Evolutionary conservation across 208 protist species (phyloP).

Genomic region (Herpetomonas tarakana): DNA sequence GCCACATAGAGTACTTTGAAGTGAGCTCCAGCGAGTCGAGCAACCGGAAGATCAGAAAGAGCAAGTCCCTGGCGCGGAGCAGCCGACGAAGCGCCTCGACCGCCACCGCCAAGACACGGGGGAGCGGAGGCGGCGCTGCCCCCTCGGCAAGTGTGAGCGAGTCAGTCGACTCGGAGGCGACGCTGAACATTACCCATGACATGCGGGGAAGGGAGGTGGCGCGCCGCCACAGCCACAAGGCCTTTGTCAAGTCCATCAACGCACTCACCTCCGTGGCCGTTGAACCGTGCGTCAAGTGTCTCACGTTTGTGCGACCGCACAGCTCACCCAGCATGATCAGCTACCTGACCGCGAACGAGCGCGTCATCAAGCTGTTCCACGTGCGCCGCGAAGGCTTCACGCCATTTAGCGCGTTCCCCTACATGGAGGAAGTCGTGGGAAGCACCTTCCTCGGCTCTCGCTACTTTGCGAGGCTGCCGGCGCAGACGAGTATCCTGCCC

Average conservation of each 20-base stretch:
- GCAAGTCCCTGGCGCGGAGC: conserved; percentile 34
- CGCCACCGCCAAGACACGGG: conserved; percentile 12
- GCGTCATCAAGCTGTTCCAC: conserved; percentile 85
- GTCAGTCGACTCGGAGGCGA: conserved; percentile 38
- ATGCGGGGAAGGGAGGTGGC: conserved; percentile 60
- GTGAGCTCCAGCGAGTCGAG: conserved; percentile 39
- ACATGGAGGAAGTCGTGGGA: conserved; percentile 59
- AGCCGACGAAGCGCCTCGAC: conserved; percentile 5
- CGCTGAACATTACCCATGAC: conserved; percentile 42
- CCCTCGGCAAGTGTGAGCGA: conserved; percentile 9
- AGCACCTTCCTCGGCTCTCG: conserved; percentile 38
- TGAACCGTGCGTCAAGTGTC: conserved; percentile 68
- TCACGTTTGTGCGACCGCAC: conserved; percentile 56
- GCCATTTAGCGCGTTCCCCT: conserved; percentile 66
- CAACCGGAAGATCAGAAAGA: conserved; percentile 36
- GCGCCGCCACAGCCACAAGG: conserved; percentile 78
- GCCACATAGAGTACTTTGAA: conserved; percentile 82
- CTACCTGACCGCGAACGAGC: conserved; percentile 86
- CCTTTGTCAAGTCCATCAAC: conserved; percentile 81
- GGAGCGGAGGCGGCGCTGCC: too few species aligned
- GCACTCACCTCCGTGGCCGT: conserved; percentile 79
- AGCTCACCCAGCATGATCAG: conserved; percentile 78
- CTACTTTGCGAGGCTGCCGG: conserved; percentile 66
- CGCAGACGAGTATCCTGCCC: conserved; percentile 57
- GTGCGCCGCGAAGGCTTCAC: conserved; percentile 78